A percentile compares a stretch with the other conserved stretches of the same genome.
Conservation (phyloP, 345 rosid genomes). For the Hibiscus syriacus region DNA sequence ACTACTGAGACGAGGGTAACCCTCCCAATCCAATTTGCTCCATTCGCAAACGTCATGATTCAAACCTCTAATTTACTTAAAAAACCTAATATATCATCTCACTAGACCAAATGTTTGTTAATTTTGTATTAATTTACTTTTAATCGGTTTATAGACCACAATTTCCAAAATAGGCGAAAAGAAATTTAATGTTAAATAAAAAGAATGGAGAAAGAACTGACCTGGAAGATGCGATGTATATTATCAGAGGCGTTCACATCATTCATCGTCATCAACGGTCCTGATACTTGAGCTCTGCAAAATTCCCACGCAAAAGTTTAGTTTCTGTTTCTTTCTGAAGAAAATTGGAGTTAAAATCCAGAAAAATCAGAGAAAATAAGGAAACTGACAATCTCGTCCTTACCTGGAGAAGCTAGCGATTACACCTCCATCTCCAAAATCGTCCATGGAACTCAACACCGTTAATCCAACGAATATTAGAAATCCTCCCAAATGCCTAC, state of each 20-base stretch:
- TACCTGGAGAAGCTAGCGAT: conserved; percentile 49
- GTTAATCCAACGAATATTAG: conserved; percentile 54
- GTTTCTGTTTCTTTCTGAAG: too few relatives aligned
- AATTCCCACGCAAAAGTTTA: not conserved
- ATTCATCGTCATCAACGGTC: conserved; percentile 36
- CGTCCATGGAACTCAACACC: conserved; percentile 57
- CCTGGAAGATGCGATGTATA: conserved; percentile 11
- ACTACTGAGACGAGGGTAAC: too few relatives aligned
- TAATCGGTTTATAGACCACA: not conserved
- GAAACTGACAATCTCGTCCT: not conserved
- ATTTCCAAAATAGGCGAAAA: not conserved
- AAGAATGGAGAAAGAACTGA: conserved; percentile 4
- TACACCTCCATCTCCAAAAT: conserved; percentile 48
- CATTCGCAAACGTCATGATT: too few relatives aligned
- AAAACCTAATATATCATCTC: too few relatives aligned
- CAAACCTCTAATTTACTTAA: too few relatives aligned
- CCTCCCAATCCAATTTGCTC: too few relatives aligned
- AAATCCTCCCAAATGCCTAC: conserved; percentile 79
- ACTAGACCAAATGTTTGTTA: too few relatives aligned
- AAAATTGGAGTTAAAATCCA: not conserved
- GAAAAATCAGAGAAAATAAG: too few relatives aligned
- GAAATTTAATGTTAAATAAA: not conserved
- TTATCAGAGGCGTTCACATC: conserved; percentile 34
- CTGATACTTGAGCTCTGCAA: conserved; percentile 40
- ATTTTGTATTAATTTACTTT: not conserved